Base-by-base conservation (phyloP, 768 basidiomycete species). In the Lyophyllum shimeji region DNA sequence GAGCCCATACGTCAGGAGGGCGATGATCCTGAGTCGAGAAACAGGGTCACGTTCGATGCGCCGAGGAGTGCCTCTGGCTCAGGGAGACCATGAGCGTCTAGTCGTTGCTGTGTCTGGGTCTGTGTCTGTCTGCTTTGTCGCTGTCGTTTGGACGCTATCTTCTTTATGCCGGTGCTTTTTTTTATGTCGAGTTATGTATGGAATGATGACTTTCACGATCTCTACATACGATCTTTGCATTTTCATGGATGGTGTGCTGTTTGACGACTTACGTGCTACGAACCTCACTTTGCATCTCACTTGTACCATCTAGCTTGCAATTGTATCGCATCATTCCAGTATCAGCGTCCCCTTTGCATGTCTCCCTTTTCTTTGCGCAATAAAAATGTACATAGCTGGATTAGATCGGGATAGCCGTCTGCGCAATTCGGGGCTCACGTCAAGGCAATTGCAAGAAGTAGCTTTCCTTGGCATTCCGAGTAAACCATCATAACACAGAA, bases 1-100 rank as follows among this genome's bases (percentile, higher is more conserved):
- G 17, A 33, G 52, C 21, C 18, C 44, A 15, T 3, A 21, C 24
- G 11, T 13, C 23, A 34, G 33, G 25, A n/a, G 21, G 51, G 43
- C 8, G 54, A 56, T 7, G 53, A 54, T 3, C 20, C 13, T 9
- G 55, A 56, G 59, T 23, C 50, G 29, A 58, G 24, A 45, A 55
- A 31, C 21, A 58, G 46, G 20, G 56, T 52, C 27, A 48, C 55
- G 2, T 52, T 57, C 25, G 59, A 60, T 21, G n/a, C 50, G 11
- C 42, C 55, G 45, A 31, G 12, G 24, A 52, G 42, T 24, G 43
- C 47, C 17, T 27, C 44, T 50, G 44, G 45, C 20, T 11, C 31
- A 3, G 44, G 57, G 18, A 50, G 45, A 20, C 33, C 34, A 17
- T 46, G 31, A 51, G 31, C 15, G 18, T 11, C 42, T 5, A 9